Evolutionary conservation across 192 early-diverging fungal species (phyloP), one percentile per base, ranked within the genome.

Genomic region (Rhizophagus sp.): DNA sequence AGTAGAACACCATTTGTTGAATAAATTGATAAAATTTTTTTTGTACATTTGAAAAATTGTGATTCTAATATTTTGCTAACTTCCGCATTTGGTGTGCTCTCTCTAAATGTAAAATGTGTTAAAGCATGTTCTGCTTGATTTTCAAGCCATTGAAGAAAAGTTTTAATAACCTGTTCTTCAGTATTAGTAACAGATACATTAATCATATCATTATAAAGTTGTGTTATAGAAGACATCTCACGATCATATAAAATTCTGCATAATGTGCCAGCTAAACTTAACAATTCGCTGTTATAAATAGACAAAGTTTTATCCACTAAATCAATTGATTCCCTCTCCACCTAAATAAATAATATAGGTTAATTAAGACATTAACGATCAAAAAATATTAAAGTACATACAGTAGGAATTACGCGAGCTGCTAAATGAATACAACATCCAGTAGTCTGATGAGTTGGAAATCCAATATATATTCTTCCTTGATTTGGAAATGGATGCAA

Each of bases 381-480:
- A 36, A 36, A 36, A 36, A 36, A 36, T 36, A 36, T 36, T 36
- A 36, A 36, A 5, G 13, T 41, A 70, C 75, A 24, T 77, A 78
- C 96, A 7, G 96, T 97, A 1, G 95, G 96, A 76, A 97, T 97
- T 36, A 97, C 87, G 52, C 95, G 90, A 13, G 90, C 94, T 9
- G 93, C 93, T 52, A 96, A 81, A 69, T 95, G 95, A 33, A 89
- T 88, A 25, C 88, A 88, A 80, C 90, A 94, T n/a, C 96, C 96
- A 4, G 95, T 96, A 0, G 96, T 97, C 79, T 97, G 96, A 73
- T 94, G 92, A 5, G 96, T 97, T 0, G 94, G 94, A 79, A 96
- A 94, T 0, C 96, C 96, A 70, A 97, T 97, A 78, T 95, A 95
- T 12, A 96, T 88, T 19, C 91, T 86, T 7, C 96, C 96, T 81